Evolutionary conservation across 2,329 filamentous ascomycete genomes (phyloP), one percentile per base, ranked within the genome.

Genomic region (Myriosclerotinia curreyana): DNA sequence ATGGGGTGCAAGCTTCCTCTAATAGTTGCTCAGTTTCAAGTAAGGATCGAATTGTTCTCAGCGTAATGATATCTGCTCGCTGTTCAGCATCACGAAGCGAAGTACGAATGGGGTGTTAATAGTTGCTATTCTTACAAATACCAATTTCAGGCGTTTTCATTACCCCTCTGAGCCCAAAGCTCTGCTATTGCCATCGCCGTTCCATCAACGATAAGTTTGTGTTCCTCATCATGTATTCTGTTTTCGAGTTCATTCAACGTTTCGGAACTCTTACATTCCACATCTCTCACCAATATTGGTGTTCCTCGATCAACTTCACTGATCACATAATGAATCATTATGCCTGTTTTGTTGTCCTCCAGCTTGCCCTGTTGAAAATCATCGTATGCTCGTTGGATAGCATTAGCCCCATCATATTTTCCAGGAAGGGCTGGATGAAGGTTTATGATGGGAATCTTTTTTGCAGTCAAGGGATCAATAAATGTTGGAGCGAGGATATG

Each of bases 261-360:
- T 72, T 91, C 87, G 70, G 90, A 85, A 55, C 83, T 80, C 65
- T 82, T 82, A 69, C 83, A 86, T 64, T 85, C 81, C 31, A 96
- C 84, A 76, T 93, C 88, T 68, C 81, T 76, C 2, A 87, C 83
- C 66, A 93, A 72, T 70, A 96, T 88, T 12, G 90, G 87, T 68
- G 83, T 80, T 2, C 92, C 92, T 72, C 88, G 83, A 78, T 96
- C 92, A 62, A 96, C 91, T 75, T 94, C 86, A 11, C 79, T 80
- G 67, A 90, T 87, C 54, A 96, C 92, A 76, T 93, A 88, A 77
- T 96, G 92, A 20, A 92, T 86, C 93, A 96, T 96, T 62, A 96
- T 87, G 0, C 93, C 92, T 0, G 85, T 92, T 68, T 82, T 83
- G 68, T 83, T 82, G 69, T 89, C 82, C 71, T 87, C 83, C 12